Evolutionary conservation across 2,329 filamentous ascomycete species (phyloP), one percentile per base, ranked within the genome.

Genomic region (Macrophomina phaseolina): DNA sequence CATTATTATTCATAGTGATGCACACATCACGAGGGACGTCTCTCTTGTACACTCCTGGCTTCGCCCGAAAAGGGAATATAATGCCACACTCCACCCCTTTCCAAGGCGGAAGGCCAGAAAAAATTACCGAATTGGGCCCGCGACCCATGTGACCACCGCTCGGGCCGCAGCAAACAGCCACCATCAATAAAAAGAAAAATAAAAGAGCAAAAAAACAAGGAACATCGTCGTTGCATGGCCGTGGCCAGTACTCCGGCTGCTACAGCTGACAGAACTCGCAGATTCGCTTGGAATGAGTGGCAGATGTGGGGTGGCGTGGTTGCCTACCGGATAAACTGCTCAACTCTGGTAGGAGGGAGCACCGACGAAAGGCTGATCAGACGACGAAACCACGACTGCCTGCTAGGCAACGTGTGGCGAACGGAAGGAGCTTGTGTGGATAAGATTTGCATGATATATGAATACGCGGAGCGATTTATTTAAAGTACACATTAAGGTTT

Each of bases 111-210:
- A 30, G n/a, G 32, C 49, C 5, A 48, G 30, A 60, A 23, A 23
- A 23, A 38, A 49, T 62, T 62, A 38, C 58, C 58, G 58, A 62
- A 62, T 62, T 49, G 32, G 30, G 45, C 18, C 58, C 42, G 30
- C 46, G 58, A 30, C 9, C 30, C 58, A 62, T 62, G 58, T 62
- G 58, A 49, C 58, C 40, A 36, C 58, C 14, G 30, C n/a, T 16
- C 30, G 16, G 30, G 45, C 30, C 23, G 16, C 23, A 45, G 58
- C 32, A 62, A 36, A 62, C 45, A 62, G 16, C 40, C 36, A 36
- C 30, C 11, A 23, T 23, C 23, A 23, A 2, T 23, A 23, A 23
- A 23, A 23, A 23, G 3, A 23, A 23, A 23, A 23, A 23, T 23
- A 23, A 23, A 23, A 36, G 7, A 2, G 34, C n/a, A 16, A 32